Percentiles rank a stretch among this genome's conserved stretches.
Evolutionary conservation across 2,329 filamentous ascomycete genomes (phyloP).

Genomic region (Ramichloridium luteum): DNA sequence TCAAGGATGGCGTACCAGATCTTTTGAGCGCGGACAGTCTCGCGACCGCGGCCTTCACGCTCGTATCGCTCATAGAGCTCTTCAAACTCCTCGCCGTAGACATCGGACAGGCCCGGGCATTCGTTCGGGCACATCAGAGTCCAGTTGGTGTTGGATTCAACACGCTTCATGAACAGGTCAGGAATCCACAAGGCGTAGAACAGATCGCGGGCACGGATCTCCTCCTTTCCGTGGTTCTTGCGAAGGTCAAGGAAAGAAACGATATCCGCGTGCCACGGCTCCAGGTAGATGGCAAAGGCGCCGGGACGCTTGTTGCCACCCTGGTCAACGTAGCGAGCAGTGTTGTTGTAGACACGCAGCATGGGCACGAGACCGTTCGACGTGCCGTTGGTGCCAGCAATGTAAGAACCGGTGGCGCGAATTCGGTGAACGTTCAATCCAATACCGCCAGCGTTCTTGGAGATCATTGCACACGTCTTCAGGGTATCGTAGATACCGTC

Average conservation of each 20-base stretch:
- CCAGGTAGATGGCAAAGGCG: conserved; percentile 96
- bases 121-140: conserved; percentile 98
- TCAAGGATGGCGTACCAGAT: conserved; percentile 98
- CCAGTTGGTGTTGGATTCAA: conserved; percentile 93
- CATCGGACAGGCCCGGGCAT: conserved; percentile 85
- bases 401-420: conserved; percentile 93
- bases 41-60: conserved; percentile 70
- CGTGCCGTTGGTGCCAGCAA: conserved; percentile 93
- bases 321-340: conserved; percentile 94
- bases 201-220: conserved; percentile 88
- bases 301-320: conserved; percentile 98
- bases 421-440: conserved; percentile 95
- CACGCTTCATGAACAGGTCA: conserved; percentile 99
- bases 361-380: conserved; percentile 96
- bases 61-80: conserved; percentile 87
- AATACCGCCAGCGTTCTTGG: conserved; percentile 97
- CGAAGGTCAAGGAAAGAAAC: conserved; percentile 95
- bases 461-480: conserved; percentile 99
- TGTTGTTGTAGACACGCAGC: conserved; percentile 99
- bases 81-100: conserved; percentile 96
- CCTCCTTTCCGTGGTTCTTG: conserved; percentile 99
- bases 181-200: conserved; percentile 98
- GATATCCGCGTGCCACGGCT: conserved; percentile 97
- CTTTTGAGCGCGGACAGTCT: conserved; percentile 94
- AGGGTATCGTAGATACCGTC: conserved; percentile 98